Base-by-base conservation (phyloP, 495 filamentous ascomycete species). In the Penicillium fimorum region DNA sequence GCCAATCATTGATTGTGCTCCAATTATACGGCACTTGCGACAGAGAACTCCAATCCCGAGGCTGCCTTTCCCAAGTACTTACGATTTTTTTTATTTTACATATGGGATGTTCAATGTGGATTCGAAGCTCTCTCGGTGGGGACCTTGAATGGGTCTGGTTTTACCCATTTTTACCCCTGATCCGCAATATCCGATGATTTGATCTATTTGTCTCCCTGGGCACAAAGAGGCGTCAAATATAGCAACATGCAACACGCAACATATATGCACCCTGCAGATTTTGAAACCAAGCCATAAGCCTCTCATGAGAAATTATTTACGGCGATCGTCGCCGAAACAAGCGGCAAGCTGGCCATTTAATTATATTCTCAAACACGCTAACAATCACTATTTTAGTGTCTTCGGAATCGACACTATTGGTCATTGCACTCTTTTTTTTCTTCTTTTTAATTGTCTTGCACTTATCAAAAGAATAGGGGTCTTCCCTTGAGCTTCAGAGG, bases 231-330 rank as follows among this genome's bases (percentile, higher is more conserved):
- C 49, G 46, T 33, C 11, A 37, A 24, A 13, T 38, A 22, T 41
- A 8, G 2, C 35, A 17, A 4, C 35, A 9, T 38, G 2, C 35
- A 38, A 56, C 46, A 20, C 40, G 57, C 51, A 41, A 42, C 51
- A 43, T 51, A 56, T 56, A 57, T 66, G 56, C 47, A 61, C 40
- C 52, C 9, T 42, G 40, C 38, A 12, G 12, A 58, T 27, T 33
- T 53, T 69, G 62, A 68, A 72, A 72, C 69, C 65, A 53, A 45
- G 61, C 68, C 64, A 67, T 35, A 49, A 47, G 61, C 22, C 62
- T 71, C 59, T 57, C 37, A 47, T 53, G 42, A 42, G 66, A 69
- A 65, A 73, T 73, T 68, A 46, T 52, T 43, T 55, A 38, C 50
- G 65, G 57, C 67, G 71, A 74, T 72, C 71, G 48, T 47, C 46